A percentile compares a stretch with the other conserved stretches of the same genome.
Conservation (phyloP, 305 asterid genomes). For the Nicotiana rustica region DNA sequence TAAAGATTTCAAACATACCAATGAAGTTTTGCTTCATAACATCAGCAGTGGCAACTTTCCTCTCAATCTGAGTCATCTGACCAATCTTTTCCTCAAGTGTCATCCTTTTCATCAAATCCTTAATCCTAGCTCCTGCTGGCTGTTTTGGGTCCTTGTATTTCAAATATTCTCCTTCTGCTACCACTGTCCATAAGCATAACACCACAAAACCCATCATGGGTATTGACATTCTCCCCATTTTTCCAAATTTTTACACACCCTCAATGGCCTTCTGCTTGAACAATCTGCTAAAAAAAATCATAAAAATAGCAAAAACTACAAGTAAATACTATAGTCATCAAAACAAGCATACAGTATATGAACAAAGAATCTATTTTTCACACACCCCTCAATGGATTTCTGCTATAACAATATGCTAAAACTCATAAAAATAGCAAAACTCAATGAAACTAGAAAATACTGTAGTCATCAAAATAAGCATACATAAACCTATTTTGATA, state of each 20-base stretch:
- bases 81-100: constrained; percentile 64
- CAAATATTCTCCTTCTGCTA: constrained; percentile 35
- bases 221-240: constrained; percentile 32
- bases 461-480: constrained; percentile 40
- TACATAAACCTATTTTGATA: constrained; percentile 34
- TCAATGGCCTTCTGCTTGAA: neutral
- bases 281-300: neutral
- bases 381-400: neutral
- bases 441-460: constrained; percentile 42
- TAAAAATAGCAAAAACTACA: neutral
- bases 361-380: neutral
- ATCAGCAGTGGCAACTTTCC: constrained; percentile 43
- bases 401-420: neutral
- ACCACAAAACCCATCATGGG: constrained; percentile 38
- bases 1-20: constrained; percentile 41
- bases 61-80: constrained; percentile 62
- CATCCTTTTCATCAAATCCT: constrained; percentile 61
- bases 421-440: neutral
- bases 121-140: constrained; percentile 48
- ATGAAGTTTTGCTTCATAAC: constrained; percentile 50
- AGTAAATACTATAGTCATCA: neutral
- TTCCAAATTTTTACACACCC: neutral
- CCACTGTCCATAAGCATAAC: constrained; percentile 37
- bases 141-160: constrained; percentile 46
- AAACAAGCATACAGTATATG: neutral